These are phyloP conservation scores for Alternaria gansuensis DNA, from an alignment of 2,329 filamentous ascomycete species.

Conservation along the genomic window DNA sequence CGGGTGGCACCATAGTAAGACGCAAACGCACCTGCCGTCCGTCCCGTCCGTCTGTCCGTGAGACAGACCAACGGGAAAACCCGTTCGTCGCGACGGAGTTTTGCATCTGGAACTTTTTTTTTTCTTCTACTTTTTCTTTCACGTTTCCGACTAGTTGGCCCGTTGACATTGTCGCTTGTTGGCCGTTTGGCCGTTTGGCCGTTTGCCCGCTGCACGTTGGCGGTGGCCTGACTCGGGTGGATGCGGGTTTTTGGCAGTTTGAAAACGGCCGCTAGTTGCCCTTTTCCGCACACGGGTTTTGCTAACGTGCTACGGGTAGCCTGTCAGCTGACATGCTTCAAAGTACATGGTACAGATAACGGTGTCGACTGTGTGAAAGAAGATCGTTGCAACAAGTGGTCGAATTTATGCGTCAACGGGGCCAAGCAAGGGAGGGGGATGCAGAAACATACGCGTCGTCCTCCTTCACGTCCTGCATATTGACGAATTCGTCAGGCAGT, in stretches of 20 bases:
- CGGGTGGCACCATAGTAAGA: too few species aligned
- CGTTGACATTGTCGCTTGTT: background rate
- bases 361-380: too few species aligned
- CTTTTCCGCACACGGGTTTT: background rate
- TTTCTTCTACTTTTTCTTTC: background rate
- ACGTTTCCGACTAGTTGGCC: background rate
- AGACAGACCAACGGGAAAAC: background rate
- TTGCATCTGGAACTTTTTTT: background rate
- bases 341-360: background rate
- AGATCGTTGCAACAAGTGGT: too few species aligned
- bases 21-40: background rate
- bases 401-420: too few species aligned
- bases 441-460: background rate
- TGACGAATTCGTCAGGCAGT: background rate
- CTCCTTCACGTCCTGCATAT: background rate
- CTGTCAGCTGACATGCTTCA: background rate
- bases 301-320: background rate
- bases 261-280: background rate
- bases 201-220: background rate
- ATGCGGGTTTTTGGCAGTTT: background rate
- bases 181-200: background rate
- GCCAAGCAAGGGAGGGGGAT: background rate
- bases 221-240: background rate
- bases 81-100: background rate
- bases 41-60: background rate